phyloP scores from a whole-genome alignment of 495 filamentous ascomycete species.

The Penicillium ucsense region DNA sequence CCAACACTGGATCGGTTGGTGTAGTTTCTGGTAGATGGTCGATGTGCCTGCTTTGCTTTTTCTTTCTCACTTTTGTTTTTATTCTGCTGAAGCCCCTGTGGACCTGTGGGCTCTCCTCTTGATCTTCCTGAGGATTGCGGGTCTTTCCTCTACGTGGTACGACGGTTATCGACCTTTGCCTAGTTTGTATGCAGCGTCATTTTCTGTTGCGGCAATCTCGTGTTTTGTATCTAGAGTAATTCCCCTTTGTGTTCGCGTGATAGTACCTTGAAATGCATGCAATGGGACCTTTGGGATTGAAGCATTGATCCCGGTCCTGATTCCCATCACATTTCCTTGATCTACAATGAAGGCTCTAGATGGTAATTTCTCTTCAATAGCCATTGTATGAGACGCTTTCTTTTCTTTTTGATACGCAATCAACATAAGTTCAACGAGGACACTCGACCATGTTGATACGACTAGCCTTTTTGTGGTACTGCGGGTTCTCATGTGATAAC shows the following conservation, averaged over 20 bases:
- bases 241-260: slow-evolving; percentile 3
- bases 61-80: slow-evolving; percentile 7
- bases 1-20: slow-evolving; percentile 98
- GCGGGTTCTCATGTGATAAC: no score
- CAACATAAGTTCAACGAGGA: no score
- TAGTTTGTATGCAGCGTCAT: background rate
- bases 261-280: no score
- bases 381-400: background rate
- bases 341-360: background rate
- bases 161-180: slow-evolving; percentile 8
- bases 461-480: no score
- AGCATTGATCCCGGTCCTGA: no score
- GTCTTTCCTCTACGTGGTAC: slow-evolving; percentile 12
- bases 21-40: slow-evolving; percentile 68
- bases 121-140: slow-evolving; percentile 3
- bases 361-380: background rate
- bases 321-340: no score
- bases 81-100: background rate
- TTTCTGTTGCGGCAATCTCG: background rate
- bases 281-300: no score
- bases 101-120: background rate
- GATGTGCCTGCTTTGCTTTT: background rate
- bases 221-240: slow-evolving; percentile 21
- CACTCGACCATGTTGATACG: no score
- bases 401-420: no score